These are phyloP conservation scores for Agrocybe pediades DNA, from an alignment of 768 basidiomycete genomes.

Conservation along the genomic window DNA sequence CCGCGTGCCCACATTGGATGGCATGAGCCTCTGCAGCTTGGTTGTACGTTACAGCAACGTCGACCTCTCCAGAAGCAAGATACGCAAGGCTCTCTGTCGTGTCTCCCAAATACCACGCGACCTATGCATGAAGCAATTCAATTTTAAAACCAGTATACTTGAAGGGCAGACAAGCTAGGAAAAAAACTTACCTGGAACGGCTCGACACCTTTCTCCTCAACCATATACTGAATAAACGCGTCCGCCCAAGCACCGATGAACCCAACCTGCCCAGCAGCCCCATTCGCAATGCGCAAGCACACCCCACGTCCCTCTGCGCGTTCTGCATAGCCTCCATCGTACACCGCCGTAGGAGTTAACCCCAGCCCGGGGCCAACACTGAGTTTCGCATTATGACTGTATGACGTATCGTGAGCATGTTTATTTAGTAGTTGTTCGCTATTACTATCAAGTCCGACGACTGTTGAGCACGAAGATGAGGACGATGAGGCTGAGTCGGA, in stretches of 20 bases:
- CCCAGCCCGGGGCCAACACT: neutral
- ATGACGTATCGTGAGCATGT: too few relatives aligned
- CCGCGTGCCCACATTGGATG: constrained; percentile 29
- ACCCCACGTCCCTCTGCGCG: constrained; percentile 29
- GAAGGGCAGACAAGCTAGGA: neutral
- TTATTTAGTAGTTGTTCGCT: too few relatives aligned
- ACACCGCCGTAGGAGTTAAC: constrained; percentile 28
- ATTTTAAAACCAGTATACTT: neutral
- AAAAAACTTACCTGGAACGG: constrained; percentile 33
- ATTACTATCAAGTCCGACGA: too few relatives aligned
- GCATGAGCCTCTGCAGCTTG: constrained; percentile 47
- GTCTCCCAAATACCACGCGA: constrained; percentile 60
- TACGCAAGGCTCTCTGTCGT: constrained; percentile 51
- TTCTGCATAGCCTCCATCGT: constrained; percentile 40
- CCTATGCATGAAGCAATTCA: constrained; percentile 26
- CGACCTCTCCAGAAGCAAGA: constrained; percentile 42
- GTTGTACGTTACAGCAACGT: constrained; percentile 56
- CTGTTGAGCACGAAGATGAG: too few relatives aligned
- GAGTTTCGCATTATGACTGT: neutral
- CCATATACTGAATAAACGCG: constrained; percentile 42
- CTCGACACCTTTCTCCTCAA: constrained; percentile 25
- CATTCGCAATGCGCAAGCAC: constrained; percentile 48
- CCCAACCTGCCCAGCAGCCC: constrained; percentile 53
- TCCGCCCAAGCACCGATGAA: constrained; percentile 49
- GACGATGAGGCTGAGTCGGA: too few relatives aligned